Evolutionary conservation across 1,284 basidiomycete genomes (phyloP).

Genomic region (Tremellales sp.): DNA sequence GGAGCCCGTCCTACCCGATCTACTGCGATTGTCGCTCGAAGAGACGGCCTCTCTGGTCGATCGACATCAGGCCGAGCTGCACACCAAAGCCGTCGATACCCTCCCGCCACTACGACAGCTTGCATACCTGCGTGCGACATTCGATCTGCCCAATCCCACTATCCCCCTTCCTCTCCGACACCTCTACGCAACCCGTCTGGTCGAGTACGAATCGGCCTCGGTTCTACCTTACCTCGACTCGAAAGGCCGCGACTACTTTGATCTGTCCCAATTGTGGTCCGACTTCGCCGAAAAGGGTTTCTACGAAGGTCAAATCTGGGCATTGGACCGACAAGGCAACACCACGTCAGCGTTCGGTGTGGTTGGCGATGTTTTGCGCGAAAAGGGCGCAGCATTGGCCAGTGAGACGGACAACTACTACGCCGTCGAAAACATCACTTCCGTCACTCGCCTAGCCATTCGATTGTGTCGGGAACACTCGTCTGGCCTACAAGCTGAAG

Average conservation of each 20-base stretch:
- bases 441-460: conserved; percentile 60
- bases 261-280: conserved; percentile 58
- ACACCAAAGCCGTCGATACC: conserved; percentile 11
- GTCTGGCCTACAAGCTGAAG: conserved; percentile 44
- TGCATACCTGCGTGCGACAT: conserved; percentile 71
- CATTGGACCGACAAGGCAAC: conserved; percentile 62
- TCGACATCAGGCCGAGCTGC: conserved; percentile 48
- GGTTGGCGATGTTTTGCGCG: conserved; percentile 60
- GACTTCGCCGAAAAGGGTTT: conserved; percentile 65
- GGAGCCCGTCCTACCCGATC: conserved; percentile 60
- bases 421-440: conserved; percentile 40
- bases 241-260: conserved; percentile 57
- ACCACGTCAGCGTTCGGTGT: conserved; percentile 64
- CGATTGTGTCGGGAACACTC: conserved; percentile 67
- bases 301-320: conserved; percentile 80
- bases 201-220: conserved; percentile 61
- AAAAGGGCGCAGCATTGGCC: conserved; percentile 56
- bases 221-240: conserved; percentile 66
- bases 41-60: conserved; percentile 74
- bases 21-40: conserved; percentile 61
- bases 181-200: conserved; percentile 67
- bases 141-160: conserved; percentile 58
- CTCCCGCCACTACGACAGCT: conserved; percentile 59
- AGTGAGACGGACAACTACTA: conserved; percentile 48
- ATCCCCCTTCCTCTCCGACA: conserved; percentile 54